Evolutionary conservation across 2,329 filamentous ascomycete species (phyloP).

Genomic region (Calonectria ilicicola): DNA sequence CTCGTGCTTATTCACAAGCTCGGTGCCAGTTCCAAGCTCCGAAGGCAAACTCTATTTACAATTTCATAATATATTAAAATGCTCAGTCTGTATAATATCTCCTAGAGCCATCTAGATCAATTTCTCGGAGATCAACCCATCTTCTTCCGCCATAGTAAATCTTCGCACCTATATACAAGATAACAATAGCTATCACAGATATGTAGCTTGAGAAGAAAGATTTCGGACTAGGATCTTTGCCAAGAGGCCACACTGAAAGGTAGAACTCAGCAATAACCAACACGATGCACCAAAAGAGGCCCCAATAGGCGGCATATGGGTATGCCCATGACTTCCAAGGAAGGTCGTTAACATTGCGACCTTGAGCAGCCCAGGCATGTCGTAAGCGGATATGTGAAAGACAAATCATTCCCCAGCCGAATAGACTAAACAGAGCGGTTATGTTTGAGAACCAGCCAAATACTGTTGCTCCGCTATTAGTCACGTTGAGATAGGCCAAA

Average conservation of each 20-base stretch:
- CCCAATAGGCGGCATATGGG: constrained; percentile 57
- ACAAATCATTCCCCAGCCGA: constrained; percentile 58
- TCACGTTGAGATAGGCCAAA: constrained; percentile 57
- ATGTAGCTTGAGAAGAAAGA: constrained; percentile 62
- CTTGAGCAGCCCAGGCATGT: constrained; percentile 54
- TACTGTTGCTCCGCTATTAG: constrained; percentile 53
- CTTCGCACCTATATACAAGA: constrained; percentile 55
- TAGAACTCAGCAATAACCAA: constrained; percentile 62
- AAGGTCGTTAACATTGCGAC: constrained; percentile 49
- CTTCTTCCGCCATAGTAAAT: constrained; percentile 50
- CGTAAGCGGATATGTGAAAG: constrained; percentile 57
- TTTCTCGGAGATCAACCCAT: neutral
- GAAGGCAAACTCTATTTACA: too few relatives aligned
- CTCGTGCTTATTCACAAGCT: too few relatives aligned
- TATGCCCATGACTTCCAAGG: constrained; percentile 58
- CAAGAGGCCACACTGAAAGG: constrained; percentile 57
- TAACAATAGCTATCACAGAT: constrained; percentile 55
- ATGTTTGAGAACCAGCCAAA: constrained; percentile 62
- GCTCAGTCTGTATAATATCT: constrained; percentile 12
- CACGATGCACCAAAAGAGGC: constrained; percentile 55
- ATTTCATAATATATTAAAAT: neutral
- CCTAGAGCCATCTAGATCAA: constrained; percentile 17
- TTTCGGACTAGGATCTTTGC: constrained; percentile 46
- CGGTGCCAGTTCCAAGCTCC: too few relatives aligned
- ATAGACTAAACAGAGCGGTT: constrained; percentile 57